A percentile compares a stretch with the other conserved stretches of the same genome.
Conservation (phyloP, 176 grass and related monocot genomes). For the Canna indica region DNA sequence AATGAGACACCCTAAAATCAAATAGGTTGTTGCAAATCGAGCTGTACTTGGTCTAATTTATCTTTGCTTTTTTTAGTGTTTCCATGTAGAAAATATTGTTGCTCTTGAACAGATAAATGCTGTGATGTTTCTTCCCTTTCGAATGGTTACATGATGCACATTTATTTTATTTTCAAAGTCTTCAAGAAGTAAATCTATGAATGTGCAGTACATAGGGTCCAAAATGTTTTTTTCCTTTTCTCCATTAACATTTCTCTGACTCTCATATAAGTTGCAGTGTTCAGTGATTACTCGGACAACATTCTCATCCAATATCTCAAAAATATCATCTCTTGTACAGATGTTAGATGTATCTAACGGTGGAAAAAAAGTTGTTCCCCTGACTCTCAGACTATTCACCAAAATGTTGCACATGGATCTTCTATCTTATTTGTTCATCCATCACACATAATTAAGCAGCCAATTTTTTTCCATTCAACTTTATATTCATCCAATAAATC, state of each 20-base stretch:
- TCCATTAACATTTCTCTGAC: neutral
- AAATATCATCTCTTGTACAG: too few relatives aligned
- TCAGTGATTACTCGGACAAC: neutral
- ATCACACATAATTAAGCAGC: too few relatives aligned
- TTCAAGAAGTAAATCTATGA: conserved; percentile 2
- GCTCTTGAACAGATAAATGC: neutral
- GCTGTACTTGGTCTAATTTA: neutral
- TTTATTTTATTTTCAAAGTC: neutral
- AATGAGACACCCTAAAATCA: neutral
- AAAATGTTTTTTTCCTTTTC: neutral
- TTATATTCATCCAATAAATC: too few relatives aligned
- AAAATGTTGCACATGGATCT: too few relatives aligned
- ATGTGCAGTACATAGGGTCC: neutral
- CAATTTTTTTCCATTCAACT: too few relatives aligned
- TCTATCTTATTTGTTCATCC: too few relatives aligned
- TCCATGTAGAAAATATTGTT: neutral
- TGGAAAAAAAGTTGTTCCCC: too few relatives aligned
- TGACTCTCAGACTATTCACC: too few relatives aligned
- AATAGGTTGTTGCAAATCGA: neutral
- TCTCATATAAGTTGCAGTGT: neutral
- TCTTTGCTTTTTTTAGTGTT: neutral
- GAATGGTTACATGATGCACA: neutral
- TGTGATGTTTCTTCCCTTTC: neutral
- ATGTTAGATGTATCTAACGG: too few relatives aligned
- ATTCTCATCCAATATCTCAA: too few relatives aligned